Evolutionary conservation across 2,329 filamentous ascomycete species (phyloP).

Genomic region (Stachybotrys chlorohalonatus): DNA sequence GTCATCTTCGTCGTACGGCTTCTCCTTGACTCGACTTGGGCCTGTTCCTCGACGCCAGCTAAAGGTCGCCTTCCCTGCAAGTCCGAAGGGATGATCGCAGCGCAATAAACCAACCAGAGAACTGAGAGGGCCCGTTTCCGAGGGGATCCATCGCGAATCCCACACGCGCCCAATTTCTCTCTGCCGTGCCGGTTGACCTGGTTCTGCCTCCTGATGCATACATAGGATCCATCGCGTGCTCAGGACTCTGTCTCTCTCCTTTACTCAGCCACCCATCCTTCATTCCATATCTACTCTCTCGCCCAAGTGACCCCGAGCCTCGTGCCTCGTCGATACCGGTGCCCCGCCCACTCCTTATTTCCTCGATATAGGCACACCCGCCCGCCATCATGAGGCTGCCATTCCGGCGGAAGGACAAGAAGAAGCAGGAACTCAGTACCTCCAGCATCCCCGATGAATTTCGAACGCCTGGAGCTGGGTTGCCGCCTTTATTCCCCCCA

Average conservation of each 20-base stretch:
- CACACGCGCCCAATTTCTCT: neutral
- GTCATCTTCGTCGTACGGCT: too few species aligned
- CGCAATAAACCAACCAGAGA: neutral
- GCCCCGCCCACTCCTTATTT: neutral
- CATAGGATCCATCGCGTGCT: neutral
- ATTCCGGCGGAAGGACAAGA: slow-evolving; percentile 29
- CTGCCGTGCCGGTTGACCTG: neutral
- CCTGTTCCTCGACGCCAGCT: too few species aligned
- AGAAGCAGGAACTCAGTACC: slow-evolving; percentile 17
- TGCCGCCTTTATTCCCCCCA: slow-evolving; percentile 22
- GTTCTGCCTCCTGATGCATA: neutral
- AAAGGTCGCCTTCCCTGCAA: neutral
- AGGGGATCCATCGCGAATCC: neutral
- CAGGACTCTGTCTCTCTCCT: neutral
- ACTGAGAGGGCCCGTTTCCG: neutral
- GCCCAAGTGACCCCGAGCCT: neutral
- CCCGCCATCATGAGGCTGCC: slow-evolving; percentile 23
- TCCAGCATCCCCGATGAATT: slow-evolving; percentile 17
- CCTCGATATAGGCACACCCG: neutral
- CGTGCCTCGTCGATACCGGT: too few species aligned
- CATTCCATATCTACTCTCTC: neutral
- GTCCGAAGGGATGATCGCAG: neutral
- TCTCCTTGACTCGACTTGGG: too few species aligned
- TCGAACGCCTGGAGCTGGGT: slow-evolving; percentile 14
- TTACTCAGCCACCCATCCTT: neutral